phyloP scores from a whole-genome alignment of 2,329 filamentous ascomycete species.

The Trichoderma atrobrunneum region DNA sequence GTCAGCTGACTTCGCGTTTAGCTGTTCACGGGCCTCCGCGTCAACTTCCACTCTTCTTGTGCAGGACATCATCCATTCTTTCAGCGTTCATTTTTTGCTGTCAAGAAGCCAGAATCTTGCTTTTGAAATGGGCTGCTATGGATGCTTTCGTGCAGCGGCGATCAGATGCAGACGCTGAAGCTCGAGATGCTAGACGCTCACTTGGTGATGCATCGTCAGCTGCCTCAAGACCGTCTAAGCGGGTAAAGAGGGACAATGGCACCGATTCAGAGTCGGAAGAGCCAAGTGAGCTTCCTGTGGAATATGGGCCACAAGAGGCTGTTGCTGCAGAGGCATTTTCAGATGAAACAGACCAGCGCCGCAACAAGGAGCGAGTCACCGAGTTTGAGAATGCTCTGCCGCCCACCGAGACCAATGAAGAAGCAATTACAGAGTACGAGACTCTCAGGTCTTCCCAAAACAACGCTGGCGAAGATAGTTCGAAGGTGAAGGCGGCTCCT shows the following conservation, averaged over 20 bases:
- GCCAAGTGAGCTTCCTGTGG: constrained; percentile 14
- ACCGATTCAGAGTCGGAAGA: constrained; percentile 26
- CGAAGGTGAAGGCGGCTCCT: constrained; percentile 39
- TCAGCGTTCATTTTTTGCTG: not conserved
- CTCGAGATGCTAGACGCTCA: not conserved
- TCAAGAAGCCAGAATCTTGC: not conserved
- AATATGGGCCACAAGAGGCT: not conserved
- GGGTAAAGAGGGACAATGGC: constrained; percentile 30
- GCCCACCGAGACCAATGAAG: constrained; percentile 60
- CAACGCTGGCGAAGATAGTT: constrained; percentile 35
- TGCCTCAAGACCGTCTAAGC: constrained; percentile 31
- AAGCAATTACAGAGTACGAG: constrained; percentile 80
- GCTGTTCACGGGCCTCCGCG: constrained; percentile 16
- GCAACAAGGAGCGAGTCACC: constrained; percentile 23
- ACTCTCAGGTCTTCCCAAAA: constrained; percentile 57
- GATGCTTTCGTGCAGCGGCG: constrained; percentile 38
- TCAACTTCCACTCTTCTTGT: constrained; percentile 9
- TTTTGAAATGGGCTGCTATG: constrained; percentile 29
- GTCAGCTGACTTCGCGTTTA: constrained; percentile 42
- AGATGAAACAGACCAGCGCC: not conserved
- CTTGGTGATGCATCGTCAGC: not conserved
- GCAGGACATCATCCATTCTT: not conserved
- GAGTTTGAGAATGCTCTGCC: constrained; percentile 60
- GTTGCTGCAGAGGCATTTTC: not conserved
- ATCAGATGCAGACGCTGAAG: constrained; percentile 22